Base-by-base conservation (phyloP, 306 rosid species). In the Pterocarpus santalinus region DNA sequence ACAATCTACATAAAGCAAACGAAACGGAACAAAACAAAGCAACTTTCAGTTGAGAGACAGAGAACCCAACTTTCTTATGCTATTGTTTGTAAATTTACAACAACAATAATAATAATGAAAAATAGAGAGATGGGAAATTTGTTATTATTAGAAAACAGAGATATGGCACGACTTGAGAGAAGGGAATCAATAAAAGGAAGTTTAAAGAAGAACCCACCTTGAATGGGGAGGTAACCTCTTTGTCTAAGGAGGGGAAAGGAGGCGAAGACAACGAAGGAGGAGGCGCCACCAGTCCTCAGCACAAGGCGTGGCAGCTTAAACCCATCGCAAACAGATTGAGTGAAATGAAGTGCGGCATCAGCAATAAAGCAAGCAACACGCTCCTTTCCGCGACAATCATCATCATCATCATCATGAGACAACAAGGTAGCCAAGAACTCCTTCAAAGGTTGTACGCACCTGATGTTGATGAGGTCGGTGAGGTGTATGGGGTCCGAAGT, bases 141-240 rank as follows among this genome's bases (percentile, higher is more conserved):
- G 28, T 22, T 22, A 8, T 7, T 43, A 43, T 43, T 10, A 43
- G 47, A 43, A 7, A 43, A 43, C 2, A 0, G n/a, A 47, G 53
- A 47, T 1, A 47, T 11, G 0, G 47, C 47, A 47, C 10, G 53
- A 47, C 14, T 47, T 47, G 52, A 47, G 34, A 72, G 53, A 30
- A n/a, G 8, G 3, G 49, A 0, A 30, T 0, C 5, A 39, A 39
- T 39, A 4, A 43, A 22, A 10, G 6, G 6, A 57, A n/a, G 32
- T 12, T 13, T 51, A 16, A n/a, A 51, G 57, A 51, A 70, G 22
- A 28, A 38, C 17, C 0, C 6, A 78, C 88, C 90, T 81, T 87
- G 88, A 13, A 87, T 34, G 13, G 92, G 89, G 39, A 85, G 58
- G 53, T 89, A 90, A 5, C 88, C 86, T 3, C 13, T 78, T 43